phyloP scores from a whole-genome alignment of 2,329 filamentous ascomycete species.

The Xylariaceae sp. region DNA sequence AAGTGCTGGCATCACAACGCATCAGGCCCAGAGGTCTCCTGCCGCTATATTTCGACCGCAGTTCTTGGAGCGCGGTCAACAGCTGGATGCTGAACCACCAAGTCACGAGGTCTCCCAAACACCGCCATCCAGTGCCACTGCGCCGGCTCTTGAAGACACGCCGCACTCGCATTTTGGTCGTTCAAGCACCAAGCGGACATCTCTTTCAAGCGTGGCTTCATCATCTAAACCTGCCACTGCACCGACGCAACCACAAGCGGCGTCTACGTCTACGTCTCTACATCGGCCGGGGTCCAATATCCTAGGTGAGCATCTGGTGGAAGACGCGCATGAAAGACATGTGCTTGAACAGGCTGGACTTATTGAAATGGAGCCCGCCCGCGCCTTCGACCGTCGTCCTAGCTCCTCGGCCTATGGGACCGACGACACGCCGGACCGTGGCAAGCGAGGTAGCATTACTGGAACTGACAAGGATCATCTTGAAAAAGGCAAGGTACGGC shows the following conservation, averaged over 20 bases:
- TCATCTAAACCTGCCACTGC: slow-evolving; percentile 45
- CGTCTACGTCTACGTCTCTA: slow-evolving; percentile 38
- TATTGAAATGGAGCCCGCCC: slow-evolving; percentile 54
- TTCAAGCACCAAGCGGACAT: slow-evolving; percentile 48
- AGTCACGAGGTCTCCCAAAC: slow-evolving; percentile 57
- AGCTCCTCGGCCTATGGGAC: slow-evolving; percentile 49
- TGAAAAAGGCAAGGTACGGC: slow-evolving; percentile 74
- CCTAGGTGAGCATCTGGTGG: slow-evolving; percentile 51
- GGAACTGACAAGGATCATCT: slow-evolving; percentile 52
- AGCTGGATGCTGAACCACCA: slow-evolving; percentile 47
- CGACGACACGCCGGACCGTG: slow-evolving; percentile 50
- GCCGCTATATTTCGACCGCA: slow-evolving; percentile 41
- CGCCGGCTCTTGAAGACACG: slow-evolving; percentile 51
- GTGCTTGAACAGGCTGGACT: slow-evolving; percentile 73
- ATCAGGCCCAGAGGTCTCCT: slow-evolving; percentile 48
- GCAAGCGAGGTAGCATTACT: slow-evolving; percentile 45
- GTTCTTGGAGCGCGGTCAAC: slow-evolving; percentile 42
- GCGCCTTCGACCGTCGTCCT: slow-evolving; percentile 51
- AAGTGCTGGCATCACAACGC: slow-evolving; percentile 44
- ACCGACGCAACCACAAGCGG: slow-evolving; percentile 43
- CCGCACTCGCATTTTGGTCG: slow-evolving; percentile 46
- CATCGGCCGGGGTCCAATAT: slow-evolving; percentile 41
- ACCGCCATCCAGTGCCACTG: slow-evolving; percentile 51
- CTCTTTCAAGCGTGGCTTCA: slow-evolving; percentile 52
- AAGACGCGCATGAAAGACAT: slow-evolving; percentile 72